These are phyloP conservation scores for Afroboletus lepidellus DNA, from an alignment of 1,284 basidiomycete genomes.

Conservation along the genomic window DNA sequence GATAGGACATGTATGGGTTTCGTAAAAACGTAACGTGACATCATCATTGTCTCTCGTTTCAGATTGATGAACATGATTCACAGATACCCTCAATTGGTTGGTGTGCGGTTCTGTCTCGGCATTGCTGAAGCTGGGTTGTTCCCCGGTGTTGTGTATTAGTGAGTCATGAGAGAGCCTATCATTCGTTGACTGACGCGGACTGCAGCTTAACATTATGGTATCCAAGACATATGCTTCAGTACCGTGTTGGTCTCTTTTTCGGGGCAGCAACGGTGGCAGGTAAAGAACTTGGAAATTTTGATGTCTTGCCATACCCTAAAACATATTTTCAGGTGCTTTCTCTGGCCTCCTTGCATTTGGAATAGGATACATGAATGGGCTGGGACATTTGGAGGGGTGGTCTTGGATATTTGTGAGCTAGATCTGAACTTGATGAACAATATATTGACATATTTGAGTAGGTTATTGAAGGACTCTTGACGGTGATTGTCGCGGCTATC, in stretches of 20 bases:
- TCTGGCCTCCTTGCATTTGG: conserved; percentile 33
- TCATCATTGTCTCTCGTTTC: background rate
- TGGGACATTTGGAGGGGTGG: conserved; percentile 30
- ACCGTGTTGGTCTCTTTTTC: conserved; percentile 41
- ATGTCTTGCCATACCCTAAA: conserved; percentile 4
- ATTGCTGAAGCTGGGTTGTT: conserved; percentile 69
- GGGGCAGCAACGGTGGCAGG: conserved; percentile 32
- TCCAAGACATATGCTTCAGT: conserved; percentile 36
- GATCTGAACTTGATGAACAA: background rate
- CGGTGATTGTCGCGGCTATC: conserved; percentile 33
- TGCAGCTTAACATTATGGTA: conserved; percentile 36
- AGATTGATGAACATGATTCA: background rate
- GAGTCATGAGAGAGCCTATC: conserved; percentile 32
- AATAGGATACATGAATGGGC: conserved; percentile 27
- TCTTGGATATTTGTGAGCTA: conserved; percentile 40
- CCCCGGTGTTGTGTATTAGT: conserved; percentile 70
- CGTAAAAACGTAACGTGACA: conserved; percentile 50
- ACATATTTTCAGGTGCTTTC: conserved; percentile 33
- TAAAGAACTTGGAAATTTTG: background rate
- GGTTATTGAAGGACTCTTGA: conserved; percentile 45
- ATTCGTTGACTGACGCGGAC: conserved; percentile 2
- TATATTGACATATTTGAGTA: conserved; percentile 11
- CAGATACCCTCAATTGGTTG: conserved; percentile 63
- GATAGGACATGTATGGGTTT: conserved; percentile 65
- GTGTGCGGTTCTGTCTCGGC: conserved; percentile 58